Conservation (phyloP, 73 alveolate species). For the Paramecium primaurelia region DNA sequence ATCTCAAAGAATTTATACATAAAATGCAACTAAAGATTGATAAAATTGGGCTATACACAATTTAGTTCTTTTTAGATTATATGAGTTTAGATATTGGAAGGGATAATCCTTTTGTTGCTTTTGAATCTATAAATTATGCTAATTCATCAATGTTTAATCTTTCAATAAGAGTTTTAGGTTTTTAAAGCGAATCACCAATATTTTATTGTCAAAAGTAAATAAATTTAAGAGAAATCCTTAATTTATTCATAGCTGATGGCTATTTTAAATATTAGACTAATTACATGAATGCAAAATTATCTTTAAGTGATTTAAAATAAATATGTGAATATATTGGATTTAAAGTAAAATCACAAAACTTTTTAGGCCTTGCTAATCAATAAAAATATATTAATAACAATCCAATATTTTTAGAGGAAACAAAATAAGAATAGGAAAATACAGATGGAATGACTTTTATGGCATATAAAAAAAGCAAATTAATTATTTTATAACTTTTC, state of each 20-base stretch:
- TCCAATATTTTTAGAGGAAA: slow-evolving; percentile 47
- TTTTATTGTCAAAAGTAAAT: slow-evolving; percentile 20
- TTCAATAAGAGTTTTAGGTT: slow-evolving; percentile 13
- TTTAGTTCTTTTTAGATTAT: not conserved
- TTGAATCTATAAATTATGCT: slow-evolving; percentile 36
- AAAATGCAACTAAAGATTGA: slow-evolving; percentile 9
- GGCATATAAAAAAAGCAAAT: not conserved
- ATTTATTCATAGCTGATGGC: slow-evolving; percentile 59
- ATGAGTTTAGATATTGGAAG: not conserved
- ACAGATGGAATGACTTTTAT: not conserved
- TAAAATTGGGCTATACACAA: not conserved
- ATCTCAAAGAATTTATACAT: slow-evolving; percentile 34
- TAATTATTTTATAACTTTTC: not conserved
- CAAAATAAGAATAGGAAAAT: not conserved
- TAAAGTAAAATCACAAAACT: slow-evolving; percentile 26
- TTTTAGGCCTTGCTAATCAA: not conserved
- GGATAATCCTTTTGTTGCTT: slow-evolving; percentile 44
- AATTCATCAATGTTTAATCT: slow-evolving; percentile 8
- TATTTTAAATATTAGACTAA: slow-evolving; percentile 55
- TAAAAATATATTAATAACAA: not conserved
- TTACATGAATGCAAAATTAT: slow-evolving; percentile 59
- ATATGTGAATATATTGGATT: slow-evolving; percentile 58
- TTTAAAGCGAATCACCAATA: slow-evolving; percentile 7
- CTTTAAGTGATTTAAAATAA: slow-evolving; percentile 39
- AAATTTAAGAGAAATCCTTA: slow-evolving; percentile 51